Conservation (phyloP, 495 filamentous ascomycete genomes). For the Penicillium roqueforti region DNA sequence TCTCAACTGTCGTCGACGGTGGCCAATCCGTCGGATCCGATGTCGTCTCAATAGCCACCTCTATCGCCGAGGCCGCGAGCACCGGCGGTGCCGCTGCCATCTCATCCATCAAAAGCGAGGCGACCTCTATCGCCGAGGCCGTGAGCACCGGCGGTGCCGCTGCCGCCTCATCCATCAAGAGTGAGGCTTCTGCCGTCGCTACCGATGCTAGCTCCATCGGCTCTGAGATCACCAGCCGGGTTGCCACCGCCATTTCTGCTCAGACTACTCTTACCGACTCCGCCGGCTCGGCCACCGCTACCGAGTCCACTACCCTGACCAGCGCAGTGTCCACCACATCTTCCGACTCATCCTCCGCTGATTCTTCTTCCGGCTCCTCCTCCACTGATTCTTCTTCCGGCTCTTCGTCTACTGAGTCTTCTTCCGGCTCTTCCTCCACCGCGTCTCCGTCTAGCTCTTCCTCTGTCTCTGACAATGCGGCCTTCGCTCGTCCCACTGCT, state of each 20-base stretch:
- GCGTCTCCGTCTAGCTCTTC: constrained; percentile 4
- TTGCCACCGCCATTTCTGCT: constrained; percentile 13
- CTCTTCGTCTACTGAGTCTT: constrained; percentile 12
- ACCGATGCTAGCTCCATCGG: constrained; percentile 10
- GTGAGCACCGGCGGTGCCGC: constrained; percentile 8
- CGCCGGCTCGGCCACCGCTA: constrained; percentile 14
- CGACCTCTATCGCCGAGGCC: constrained; percentile 9
- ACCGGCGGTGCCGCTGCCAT: constrained; percentile 9
- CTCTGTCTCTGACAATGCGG: constrained; percentile 15
- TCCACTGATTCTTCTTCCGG: no score
- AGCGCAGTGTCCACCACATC: constrained; percentile 6
- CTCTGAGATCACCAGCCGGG: constrained; percentile 14
- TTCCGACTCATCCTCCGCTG: no score
- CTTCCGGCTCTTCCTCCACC: constrained; percentile 13
- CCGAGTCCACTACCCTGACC: constrained; percentile 17
- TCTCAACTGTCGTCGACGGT: constrained; percentile 3
- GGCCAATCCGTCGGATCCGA: constrained; percentile 9
- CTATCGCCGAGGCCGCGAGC: constrained; percentile 7
- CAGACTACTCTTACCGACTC: constrained; percentile 19
- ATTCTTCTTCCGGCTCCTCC: no score
- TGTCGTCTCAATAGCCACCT: constrained; percentile 2
- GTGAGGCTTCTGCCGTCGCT: constrained; percentile 18
- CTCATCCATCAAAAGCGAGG: constrained; percentile 14
- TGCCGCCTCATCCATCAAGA: constrained; percentile 10
- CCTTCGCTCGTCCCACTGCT: constrained; percentile 18